These are phyloP conservation scores for Colletotrichum theobromicola DNA, from an alignment of 2,329 filamentous ascomycete species.

Conservation along the genomic window DNA sequence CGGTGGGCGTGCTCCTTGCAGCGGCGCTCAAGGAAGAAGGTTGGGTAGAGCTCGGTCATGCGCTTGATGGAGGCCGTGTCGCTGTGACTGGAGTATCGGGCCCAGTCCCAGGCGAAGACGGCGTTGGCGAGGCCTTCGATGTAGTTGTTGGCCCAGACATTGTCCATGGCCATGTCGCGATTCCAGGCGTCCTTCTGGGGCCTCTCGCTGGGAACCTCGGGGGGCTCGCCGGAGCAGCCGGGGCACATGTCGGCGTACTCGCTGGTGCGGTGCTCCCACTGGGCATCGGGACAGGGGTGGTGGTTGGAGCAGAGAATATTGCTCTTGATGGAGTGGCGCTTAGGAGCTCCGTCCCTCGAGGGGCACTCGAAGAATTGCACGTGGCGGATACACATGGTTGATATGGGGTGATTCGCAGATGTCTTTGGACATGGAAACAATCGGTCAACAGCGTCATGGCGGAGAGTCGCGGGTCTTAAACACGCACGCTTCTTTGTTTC, in stretches of 20 bases:
- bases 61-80: not conserved
- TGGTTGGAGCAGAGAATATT: conserved; percentile 19
- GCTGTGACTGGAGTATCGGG: not conserved
- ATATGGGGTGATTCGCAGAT: not conserved
- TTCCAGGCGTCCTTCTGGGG: conserved; percentile 4
- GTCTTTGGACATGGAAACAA: not conserved
- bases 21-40: conserved; percentile 10
- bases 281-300: not conserved
- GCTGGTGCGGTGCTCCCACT: conserved; percentile 15
- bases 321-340: not conserved
- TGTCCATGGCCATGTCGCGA: not conserved
- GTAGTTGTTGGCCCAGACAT: conserved; percentile 7
- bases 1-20: conserved; percentile 19
- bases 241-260: conserved; percentile 11
- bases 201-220: conserved; percentile 1
- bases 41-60: not conserved
- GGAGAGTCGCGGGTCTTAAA: not conserved
- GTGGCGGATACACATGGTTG: conserved; percentile 14
- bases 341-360: not conserved
- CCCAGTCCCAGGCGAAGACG: not conserved
- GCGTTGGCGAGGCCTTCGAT: not conserved
- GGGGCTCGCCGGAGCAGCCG: conserved; percentile 16
- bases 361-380: conserved; percentile 9
- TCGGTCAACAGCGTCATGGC: not conserved
- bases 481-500: not conserved